Evolutionary conservation across 176 grass and related monocot species (phyloP), one percentile per base, ranked within the genome.

Genomic region (Poa annua): DNA sequence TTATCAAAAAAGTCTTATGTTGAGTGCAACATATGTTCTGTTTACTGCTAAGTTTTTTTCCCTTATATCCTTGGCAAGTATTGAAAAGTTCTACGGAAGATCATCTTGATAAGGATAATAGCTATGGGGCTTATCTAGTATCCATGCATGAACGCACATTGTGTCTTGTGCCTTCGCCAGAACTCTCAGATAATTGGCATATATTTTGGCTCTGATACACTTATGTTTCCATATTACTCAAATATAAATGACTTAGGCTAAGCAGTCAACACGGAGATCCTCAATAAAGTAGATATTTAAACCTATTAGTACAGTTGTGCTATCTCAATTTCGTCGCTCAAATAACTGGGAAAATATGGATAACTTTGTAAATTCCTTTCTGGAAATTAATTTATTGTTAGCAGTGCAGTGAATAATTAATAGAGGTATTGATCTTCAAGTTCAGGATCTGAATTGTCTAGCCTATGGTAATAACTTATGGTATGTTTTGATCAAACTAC

Each of bases 271-370:
- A 73, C 21, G 6, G 6, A 54, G 36, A 42, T 90, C 4, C 44
- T 77, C 44, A 54, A 15, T 72, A 77, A 81, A 55, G 9, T 75
- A 83, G 11, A 62, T 68, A 24, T 44, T 79, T 13, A 47, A 78
- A 54, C 19, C 22, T 79, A 47, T 65, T 45, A 1, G 7, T 11
- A 0, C 3, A 45, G 42, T 76, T 70, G 15, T 11, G 20, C 13
- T 29, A 57, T 16, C 19, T 20, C 78, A 44, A 52, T 77, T 54
- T 47, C 4, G 5, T 47, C 63, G 4, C 54, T 71, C 68, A 71
- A 62, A 71, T 77, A 8, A 49, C 14, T 52, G n/a, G 60, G 15
- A 20, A 64, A 34, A 42, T 42, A 42, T 42, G 32, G 15, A 33
- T 8, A 45, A 15, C 10, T 16, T 42, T 16, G 50, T 4, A n/a